Evolutionary conservation across 192 early-diverging fungal species (phyloP), one percentile per base, ranked within the genome.

Genomic region (Helicostylum pulchrum): DNA sequence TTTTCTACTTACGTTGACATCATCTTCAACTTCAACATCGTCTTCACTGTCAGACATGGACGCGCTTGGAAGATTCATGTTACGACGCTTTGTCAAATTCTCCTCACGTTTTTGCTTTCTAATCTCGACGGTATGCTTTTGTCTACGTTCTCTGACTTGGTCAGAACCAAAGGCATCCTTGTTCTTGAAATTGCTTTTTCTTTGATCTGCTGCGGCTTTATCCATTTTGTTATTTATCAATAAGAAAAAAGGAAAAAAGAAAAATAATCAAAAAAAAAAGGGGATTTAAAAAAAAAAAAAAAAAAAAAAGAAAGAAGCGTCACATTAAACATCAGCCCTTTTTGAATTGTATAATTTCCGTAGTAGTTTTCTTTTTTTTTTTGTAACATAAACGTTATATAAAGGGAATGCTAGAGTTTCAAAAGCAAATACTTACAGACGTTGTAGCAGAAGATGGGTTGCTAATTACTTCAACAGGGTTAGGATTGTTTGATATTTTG

Each of bases 401-500:
- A n/a, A n/a, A n/a, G n/a, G 23, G 19, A 52, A 69, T 69, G 68
- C 32, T 91, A 12, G 70, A 78, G 58, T 91, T 86, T 57, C 89
- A 91, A 59, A 79, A 82, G 36, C 76, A 82, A 67, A 83, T 92
- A 46, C 66, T 92, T 4, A 80, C 82, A 43, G 82, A 84, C 5
- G 56, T 91, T 21, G 72, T 88, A 4, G 82, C 78, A n/a, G 88
- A 91, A 46, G 92, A 95, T 70, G 93, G 88, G 1, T 73, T 98
- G 8, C 79, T 94, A 42, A 83, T 98, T 10, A 66, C 88, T 26
- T 86, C 90, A 0, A 78, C 83, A 14, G 95, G 95, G 0, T 83
- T 98, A 0, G 92, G 94, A 1, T 73, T 95, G 39, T 68, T 79
- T 8, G 75, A 72, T 7, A 83, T 96, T 19, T 78, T 95, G 19